These are phyloP conservation scores for Calonectria montana DNA, from an alignment of 2,329 filamentous ascomycete genomes.

Conservation along the genomic window DNA sequence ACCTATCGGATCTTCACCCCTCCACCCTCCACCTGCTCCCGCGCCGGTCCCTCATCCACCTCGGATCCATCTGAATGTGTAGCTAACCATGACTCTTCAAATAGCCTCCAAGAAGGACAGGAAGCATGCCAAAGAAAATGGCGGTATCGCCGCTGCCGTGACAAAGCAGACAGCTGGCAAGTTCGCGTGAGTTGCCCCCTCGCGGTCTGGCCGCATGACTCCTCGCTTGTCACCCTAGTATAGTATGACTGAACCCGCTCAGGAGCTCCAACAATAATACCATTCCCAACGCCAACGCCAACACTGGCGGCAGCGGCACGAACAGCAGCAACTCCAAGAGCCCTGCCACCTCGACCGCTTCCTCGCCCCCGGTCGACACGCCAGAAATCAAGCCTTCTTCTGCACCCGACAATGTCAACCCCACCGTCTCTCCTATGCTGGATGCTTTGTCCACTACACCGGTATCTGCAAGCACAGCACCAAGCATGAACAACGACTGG, in stretches of 20 bases:
- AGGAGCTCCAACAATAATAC: constrained; percentile 44
- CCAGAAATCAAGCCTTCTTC: constrained; percentile 58
- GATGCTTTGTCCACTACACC: constrained; percentile 61
- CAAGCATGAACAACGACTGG: constrained; percentile 61
- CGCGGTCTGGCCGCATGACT: constrained; percentile 44
- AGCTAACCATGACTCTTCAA: constrained; percentile 42
- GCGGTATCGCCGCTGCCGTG: constrained; percentile 64
- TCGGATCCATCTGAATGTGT: constrained; percentile 27
- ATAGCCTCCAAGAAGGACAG: constrained; percentile 62
- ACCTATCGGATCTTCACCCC: constrained; percentile 28
- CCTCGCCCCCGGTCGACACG: constrained; percentile 57
- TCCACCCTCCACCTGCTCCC: constrained; percentile 28
- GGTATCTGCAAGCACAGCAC: constrained; percentile 60
- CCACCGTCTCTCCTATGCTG: constrained; percentile 58
- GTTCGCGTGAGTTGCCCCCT: constrained; percentile 58
- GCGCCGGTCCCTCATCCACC: constrained; percentile 25
- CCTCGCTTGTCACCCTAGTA: constrained; percentile 33
- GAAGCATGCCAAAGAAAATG: constrained; percentile 66
- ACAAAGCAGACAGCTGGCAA: constrained; percentile 64
- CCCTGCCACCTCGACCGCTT: constrained; percentile 54
- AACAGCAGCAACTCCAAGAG: constrained; percentile 49
- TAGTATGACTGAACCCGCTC: constrained; percentile 22
- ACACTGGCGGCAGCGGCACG: constrained; percentile 41
- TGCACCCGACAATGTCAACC: constrained; percentile 56
- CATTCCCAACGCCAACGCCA: constrained; percentile 45